Base-by-base conservation (phyloP, 352 stramenopile species). In the Aphanomyces stellatus region DNA sequence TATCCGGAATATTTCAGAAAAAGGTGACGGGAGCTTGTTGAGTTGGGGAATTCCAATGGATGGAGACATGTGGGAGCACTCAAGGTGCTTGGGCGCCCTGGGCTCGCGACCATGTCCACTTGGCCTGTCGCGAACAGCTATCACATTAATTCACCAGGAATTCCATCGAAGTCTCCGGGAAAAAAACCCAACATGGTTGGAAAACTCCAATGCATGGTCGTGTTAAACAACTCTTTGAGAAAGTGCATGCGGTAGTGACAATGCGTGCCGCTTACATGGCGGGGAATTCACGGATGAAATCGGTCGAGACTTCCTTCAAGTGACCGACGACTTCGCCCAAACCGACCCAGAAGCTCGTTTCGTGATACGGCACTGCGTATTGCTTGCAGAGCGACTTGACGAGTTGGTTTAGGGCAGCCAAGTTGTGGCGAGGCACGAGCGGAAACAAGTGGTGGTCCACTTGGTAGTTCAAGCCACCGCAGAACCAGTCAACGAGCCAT, bases 391-490 rank as follows among this genome's bases (percentile, higher is more conserved):
- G 97, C 30, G 88, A 95, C 71, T 97, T 92, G 42, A 98, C 92
- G 49, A 98, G 75, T 63, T 89, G 84, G 77, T 99, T 97, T 27
- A 97, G 83, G 76, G 96, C 95, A 8, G 73, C 68, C 51, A 98
- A 76, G 74, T 98, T 98, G 80, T 99, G 94, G 70, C 96, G 85
- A n/a, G 96, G 96, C 75, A 99, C 90, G 73, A 92, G 89, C 22
- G 96, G 96, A 81, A 99, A 99, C 53, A 99, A 85, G 77, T 99
- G 96, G 79, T 99, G 96, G 75, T 99, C 96, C 43, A 99, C 96
- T 83, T 99, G 96, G 75, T 98, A 99, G 79, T 99, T 97, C 6
- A 99, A 84, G 24, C 96, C 96, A 75, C 96, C 96, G 59, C 94
- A 99, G 81, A 99, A 99, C 95, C 96, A 99, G 74, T 99, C 90